phyloP scores from a whole-genome alignment of 179 eudicot species.

The Beta macrorhiza region DNA sequence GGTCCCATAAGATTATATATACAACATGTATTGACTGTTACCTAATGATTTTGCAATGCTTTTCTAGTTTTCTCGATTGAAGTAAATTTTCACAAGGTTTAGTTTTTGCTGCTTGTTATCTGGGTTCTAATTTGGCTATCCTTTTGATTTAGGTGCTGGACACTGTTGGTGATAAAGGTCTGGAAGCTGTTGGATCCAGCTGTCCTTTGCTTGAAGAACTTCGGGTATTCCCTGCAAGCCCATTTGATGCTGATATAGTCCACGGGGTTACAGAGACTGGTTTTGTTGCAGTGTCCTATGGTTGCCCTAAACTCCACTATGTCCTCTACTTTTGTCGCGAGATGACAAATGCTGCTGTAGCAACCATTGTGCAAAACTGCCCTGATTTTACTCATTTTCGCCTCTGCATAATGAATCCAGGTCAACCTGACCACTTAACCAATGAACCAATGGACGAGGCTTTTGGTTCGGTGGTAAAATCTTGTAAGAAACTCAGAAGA shows the following conservation, averaged over 20 bases:
- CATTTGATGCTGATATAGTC: slow-evolving; percentile 50
- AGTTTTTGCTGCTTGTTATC: neutral
- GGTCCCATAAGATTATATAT: too few species aligned
- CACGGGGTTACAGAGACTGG: slow-evolving; percentile 74
- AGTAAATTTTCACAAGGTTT: neutral
- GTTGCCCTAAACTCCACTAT: slow-evolving; percentile 69
- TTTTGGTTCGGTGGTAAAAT: slow-evolving; percentile 71
- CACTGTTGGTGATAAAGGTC: slow-evolving; percentile 73
- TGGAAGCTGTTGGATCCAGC: slow-evolving; percentile 68
- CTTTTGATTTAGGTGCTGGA: slow-evolving; percentile 60
- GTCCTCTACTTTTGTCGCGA: slow-evolving; percentile 77
- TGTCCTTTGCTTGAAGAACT: slow-evolving; percentile 87
- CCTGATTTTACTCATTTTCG: slow-evolving; percentile 82
- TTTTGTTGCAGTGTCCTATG: slow-evolving; percentile 67
- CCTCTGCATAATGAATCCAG: slow-evolving; percentile 78
- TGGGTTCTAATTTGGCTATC: neutral
- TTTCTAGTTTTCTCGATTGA: neutral
- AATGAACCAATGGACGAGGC: slow-evolving; percentile 86
- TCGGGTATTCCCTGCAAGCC: slow-evolving; percentile 70
- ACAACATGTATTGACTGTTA: neutral
- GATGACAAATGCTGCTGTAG: slow-evolving; percentile 85
- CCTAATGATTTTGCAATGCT: neutral
- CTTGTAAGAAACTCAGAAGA: slow-evolving; percentile 67
- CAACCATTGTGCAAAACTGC: slow-evolving; percentile 63
- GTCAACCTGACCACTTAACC: slow-evolving; percentile 69